Conservation (phyloP, 2,329 filamentous ascomycete genomes). For the Didymella lethalis region DNA sequence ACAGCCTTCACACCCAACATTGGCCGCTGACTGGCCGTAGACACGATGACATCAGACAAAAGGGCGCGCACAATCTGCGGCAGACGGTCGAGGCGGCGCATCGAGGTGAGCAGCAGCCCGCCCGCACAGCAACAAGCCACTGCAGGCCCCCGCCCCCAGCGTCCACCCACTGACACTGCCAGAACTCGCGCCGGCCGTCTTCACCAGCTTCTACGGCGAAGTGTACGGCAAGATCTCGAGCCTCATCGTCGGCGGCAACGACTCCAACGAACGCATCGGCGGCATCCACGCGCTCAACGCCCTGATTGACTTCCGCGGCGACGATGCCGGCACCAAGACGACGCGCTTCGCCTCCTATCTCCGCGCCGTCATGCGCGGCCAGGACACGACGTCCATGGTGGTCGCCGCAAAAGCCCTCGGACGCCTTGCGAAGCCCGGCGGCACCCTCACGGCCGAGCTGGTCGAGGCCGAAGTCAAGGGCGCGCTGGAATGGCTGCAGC, state of each 20-base stretch:
- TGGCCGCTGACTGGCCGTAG: slow-evolving; percentile 33
- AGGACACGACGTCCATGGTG: slow-evolving; percentile 89
- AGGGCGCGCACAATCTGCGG: slow-evolving; percentile 54
- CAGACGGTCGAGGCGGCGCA: slow-evolving; percentile 55
- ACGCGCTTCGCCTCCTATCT: slow-evolving; percentile 93
- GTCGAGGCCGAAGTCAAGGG: slow-evolving; percentile 98
- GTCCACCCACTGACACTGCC: slow-evolving; percentile 30
- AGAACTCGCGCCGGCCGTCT: slow-evolving; percentile 84
- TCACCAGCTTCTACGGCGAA: slow-evolving; percentile 73
- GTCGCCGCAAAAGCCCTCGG: slow-evolving; percentile 88
- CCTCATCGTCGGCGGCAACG: slow-evolving; percentile 84
- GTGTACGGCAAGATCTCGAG: slow-evolving; percentile 71
- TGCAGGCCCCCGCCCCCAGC: slow-evolving; percentile 22
- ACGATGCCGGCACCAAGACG: slow-evolving; percentile 91
- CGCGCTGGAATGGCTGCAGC: slow-evolving; percentile 94
- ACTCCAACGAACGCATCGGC: slow-evolving; percentile 86
- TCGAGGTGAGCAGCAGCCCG: slow-evolving; percentile 50
- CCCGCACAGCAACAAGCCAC: neutral
- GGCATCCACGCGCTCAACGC: slow-evolving; percentile 91
- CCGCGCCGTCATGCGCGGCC: slow-evolving; percentile 85
- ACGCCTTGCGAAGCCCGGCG: slow-evolving; percentile 88
- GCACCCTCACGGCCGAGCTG: slow-evolving; percentile 90
- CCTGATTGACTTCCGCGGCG: slow-evolving; percentile 94
- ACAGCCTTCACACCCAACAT: slow-evolving; percentile 9
- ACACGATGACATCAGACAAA: slow-evolving; percentile 55